Evolutionary conservation across 1,284 basidiomycete genomes (phyloP), one percentile per base, ranked within the genome.

Genomic region (Marasmius fiardii): DNA sequence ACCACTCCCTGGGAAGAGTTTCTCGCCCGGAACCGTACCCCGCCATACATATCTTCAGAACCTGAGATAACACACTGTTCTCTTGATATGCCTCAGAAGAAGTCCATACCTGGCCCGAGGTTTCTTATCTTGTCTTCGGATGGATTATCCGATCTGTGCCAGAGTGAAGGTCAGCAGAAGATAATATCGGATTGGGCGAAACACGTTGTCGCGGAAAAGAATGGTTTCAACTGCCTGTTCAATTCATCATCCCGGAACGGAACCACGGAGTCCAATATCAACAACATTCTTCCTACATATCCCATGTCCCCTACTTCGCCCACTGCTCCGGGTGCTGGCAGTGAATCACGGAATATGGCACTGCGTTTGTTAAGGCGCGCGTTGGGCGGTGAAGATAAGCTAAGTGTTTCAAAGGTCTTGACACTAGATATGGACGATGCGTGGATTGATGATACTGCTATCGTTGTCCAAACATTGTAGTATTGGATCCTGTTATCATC

Each of bases 391-490:
- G 78, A 82, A 12, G 75, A 81, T 57, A 65, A 72, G 55, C 70
- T 71, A 56, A 70, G 73, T 31, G 80, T 86, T 34, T 86, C 85
- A 31, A 77, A 76, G 59, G 77, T 80, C 58, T 65, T 89, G 66
- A 88, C 85, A 34, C 68, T 88, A 58, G 82, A 88, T 60, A 80
- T 86, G 80, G 80, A 83, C 49, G 70, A 69, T 24, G 77, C 80
- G 7, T 89, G 86, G 86, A 76, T 88, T 60, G 86, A 89, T 60
- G 86, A 89, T 67, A 83, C 86, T 10, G 76, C 85, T 11, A 80
- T 89, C 55, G 73, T 88, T 58, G 86, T 88, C 43, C 81, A 85
- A 59, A 78, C 75, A 23, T 64, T 83, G 35, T 84, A 65, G 73
- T 12, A 16, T 16, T 7, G 20, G 11, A 7, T n/a, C 1, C 39